Evolutionary conservation across 2,329 filamentous ascomycete genomes (phyloP), one percentile per base, ranked within the genome.

Genomic region (Ceratocystiopsis sp.): DNA sequence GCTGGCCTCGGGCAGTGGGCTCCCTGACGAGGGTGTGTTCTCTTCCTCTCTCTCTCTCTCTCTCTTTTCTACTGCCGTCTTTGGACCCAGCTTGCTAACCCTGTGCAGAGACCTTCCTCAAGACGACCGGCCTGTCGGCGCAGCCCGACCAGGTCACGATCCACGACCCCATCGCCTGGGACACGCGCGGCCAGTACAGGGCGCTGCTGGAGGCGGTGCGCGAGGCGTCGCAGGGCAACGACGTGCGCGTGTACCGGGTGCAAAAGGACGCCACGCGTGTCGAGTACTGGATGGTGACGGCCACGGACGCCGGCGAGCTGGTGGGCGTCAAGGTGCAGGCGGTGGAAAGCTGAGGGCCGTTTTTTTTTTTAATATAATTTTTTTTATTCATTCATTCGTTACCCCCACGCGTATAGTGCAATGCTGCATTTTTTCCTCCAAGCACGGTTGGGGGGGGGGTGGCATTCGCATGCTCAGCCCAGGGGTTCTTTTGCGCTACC

Each of bases 291-390:
- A 64, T 94, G 46, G 64, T 94, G 39, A 75, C 73, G 18, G 34
- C 39, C 19, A 39, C 42, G 33, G n/a, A 16, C 34, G 36, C 34
- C 3, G 43, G 45, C 16, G 71, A 68, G 61, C 54, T 94, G 46
- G 75, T 94, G 9, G 87, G 87, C 14, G 68, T 80, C 44, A 89
- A 84, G 68, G 83, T 80, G 12, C 63, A 84, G 61, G 75, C 80
- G 21, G 68, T 93, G 49, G 86, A 94, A 68, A 76, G 71, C 53
- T 81, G 25, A 29, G 25, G 19, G 19, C 7, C 19, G 19, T 4
- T 7, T 43, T 38, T 35, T 39, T 43, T 43, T 35, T 43, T 43
- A 37, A 29, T 19, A 11, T 7, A 4, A 29, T 29, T 42, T 42
- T 25, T 16, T 35, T 43, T 43, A 35, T 38, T 38, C 32, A 35